A percentile compares a stretch with the other conserved stretches of the same genome.
Conservation (phyloP, 169 alveolate species). For the Plasmodium cynomolgi region DNA sequence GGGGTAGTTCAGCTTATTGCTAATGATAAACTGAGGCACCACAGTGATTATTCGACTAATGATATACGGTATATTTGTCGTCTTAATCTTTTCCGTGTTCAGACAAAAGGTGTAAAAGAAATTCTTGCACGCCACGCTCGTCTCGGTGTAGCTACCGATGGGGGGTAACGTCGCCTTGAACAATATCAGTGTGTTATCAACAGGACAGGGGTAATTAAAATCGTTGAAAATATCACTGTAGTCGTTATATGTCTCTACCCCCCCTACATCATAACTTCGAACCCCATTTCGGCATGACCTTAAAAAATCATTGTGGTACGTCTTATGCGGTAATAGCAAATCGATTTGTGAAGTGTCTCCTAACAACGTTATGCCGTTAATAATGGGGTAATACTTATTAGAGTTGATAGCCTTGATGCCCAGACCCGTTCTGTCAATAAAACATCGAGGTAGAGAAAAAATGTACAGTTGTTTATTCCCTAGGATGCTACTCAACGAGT, state of each 20-base stretch:
- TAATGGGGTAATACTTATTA: constrained; percentile 79
- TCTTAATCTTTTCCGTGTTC: constrained; percentile 84
- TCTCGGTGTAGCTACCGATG: constrained; percentile 85
- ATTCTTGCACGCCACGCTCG: constrained; percentile 80
- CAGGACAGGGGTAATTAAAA: constrained; percentile 48
- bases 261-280: not conserved
- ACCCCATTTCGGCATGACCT: constrained; percentile 2
- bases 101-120: constrained; percentile 84
- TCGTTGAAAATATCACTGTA: constrained; percentile 60
- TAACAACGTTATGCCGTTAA: constrained; percentile 83
- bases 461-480: constrained; percentile 76
- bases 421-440: constrained; percentile 89
- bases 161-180: constrained; percentile 84
- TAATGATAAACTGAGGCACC: constrained; percentile 86
- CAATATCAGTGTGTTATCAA: constrained; percentile 47
- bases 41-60: constrained; percentile 87
- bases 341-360: constrained; percentile 71
- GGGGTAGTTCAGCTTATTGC: constrained; percentile 78
- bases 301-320: not conserved
- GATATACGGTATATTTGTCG: constrained; percentile 84
- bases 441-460: constrained; percentile 87
- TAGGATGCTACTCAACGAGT: constrained; percentile 69
- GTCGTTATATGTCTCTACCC: not conserved
- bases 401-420: constrained; percentile 83
- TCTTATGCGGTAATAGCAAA: constrained; percentile 67